Conservation (phyloP, 106 monocot species). For the Dioscorea alata region DNA sequence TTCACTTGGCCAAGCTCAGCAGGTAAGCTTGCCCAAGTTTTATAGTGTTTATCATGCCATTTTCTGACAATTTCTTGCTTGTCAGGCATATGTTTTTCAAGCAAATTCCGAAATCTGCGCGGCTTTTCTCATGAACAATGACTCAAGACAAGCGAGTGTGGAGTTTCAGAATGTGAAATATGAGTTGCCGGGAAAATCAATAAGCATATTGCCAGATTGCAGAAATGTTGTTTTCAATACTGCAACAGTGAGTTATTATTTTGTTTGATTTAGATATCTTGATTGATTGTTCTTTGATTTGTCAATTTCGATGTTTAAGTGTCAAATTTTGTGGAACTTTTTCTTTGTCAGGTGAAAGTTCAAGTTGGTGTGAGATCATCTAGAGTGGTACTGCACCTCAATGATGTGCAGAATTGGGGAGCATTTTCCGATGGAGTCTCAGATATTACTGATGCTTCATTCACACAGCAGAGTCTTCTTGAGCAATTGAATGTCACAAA, state of each 20-base stretch:
- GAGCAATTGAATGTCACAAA: constrained; percentile 71
- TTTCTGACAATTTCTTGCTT: too few relatives aligned
- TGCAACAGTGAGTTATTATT: constrained; percentile 12
- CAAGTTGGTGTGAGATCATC: constrained; percentile 46
- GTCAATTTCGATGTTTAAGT: too few relatives aligned
- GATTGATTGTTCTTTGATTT: too few relatives aligned
- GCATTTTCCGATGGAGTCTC: constrained; percentile 41
- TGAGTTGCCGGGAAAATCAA: constrained; percentile 49
- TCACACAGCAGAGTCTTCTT: constrained; percentile 25
- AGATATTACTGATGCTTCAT: constrained; percentile 8
- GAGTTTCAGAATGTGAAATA: constrained; percentile 43
- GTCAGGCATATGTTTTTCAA: constrained; percentile 71
- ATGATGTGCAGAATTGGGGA: constrained; percentile 39
- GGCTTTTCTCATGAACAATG: constrained; percentile 68
- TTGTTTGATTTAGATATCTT: too few relatives aligned
- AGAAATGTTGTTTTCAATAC: constrained; percentile 65
- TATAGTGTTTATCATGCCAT: too few relatives aligned
- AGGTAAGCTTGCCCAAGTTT: constrained; percentile 33
- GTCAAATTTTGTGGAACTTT: too few relatives aligned
- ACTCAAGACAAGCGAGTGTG: constrained; percentile 20
- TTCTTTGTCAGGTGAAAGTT: constrained; percentile 41
- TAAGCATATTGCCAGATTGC: constrained; percentile 68
- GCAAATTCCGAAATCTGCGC: constrained; percentile 43
- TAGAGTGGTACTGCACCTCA: constrained; percentile 18
- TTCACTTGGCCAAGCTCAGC: constrained; percentile 46